A percentile compares a stretch with the other conserved stretches of the same genome.
phyloP scores from a whole-genome alignment of 2,329 filamentous ascomycete species.

The Decorospora gaudefroyi region DNA sequence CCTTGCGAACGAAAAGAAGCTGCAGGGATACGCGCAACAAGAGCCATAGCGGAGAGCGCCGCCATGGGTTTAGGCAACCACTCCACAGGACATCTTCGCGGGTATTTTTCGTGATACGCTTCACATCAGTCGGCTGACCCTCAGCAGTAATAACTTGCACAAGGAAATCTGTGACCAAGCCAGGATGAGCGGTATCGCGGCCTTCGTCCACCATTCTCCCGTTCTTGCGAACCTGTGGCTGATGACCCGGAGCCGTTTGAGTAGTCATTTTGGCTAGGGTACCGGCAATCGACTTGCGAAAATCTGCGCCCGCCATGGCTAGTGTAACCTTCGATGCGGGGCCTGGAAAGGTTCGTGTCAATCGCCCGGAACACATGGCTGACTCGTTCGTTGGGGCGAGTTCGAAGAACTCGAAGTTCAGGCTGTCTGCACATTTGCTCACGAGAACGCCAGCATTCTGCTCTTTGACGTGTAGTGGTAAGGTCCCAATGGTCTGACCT shows the following conservation, averaged over 20 bases:
- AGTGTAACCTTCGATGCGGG: constrained; percentile 44
- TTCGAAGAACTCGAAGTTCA: constrained; percentile 55
- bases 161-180: constrained; percentile 59
- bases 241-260: constrained; percentile 43
- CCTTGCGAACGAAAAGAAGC: constrained; percentile 34
- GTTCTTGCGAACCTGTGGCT: constrained; percentile 50
- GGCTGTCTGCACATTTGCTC: constrained; percentile 21
- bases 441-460: constrained; percentile 57
- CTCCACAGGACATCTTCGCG: constrained; percentile 60
- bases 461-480: constrained; percentile 50
- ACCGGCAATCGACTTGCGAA: constrained; percentile 31
- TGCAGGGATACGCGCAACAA: constrained; percentile 60
- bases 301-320: constrained; percentile 21
- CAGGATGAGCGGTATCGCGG: constrained; percentile 57
- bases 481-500: constrained; percentile 6
- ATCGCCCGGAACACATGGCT: constrained; percentile 49
- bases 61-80: constrained; percentile 51
- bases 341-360: constrained; percentile 54
- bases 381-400: constrained; percentile 49
- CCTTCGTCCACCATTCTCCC: constrained; percentile 46
- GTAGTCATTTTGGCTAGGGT: constrained; percentile 47
- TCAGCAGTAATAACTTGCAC: constrained; percentile 47
- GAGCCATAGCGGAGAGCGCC: constrained; percentile 60
- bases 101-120: constrained; percentile 56
- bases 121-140: constrained; percentile 33